Base-by-base conservation (phyloP, 345 rosid species). In the Euphorbia pulcherrima region DNA sequence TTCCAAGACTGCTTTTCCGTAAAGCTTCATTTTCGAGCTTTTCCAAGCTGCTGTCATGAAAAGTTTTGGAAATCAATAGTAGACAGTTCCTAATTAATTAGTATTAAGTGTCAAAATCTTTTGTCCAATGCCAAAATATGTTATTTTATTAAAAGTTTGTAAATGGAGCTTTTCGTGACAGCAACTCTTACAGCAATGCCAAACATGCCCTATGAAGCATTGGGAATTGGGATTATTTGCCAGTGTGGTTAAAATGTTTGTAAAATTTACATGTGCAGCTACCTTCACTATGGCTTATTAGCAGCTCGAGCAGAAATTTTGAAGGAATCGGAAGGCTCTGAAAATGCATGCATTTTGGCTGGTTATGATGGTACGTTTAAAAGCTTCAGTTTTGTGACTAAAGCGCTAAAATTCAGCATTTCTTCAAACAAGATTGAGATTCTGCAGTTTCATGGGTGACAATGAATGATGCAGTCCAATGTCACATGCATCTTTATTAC, bases 281-380 rank as follows among this genome's bases (percentile, higher is more conserved):
- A 94, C 79, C 79, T 94, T 88, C 92, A 62, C 78, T 94, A 89
- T 79, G 99, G 99, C 55, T 80, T 94, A 79, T 73, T 94, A 69
- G 99, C 99, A 18, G 99, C 97, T 78, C 87, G 99, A 79, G 99
- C 91, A 9, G 97, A 91, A 77, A 89, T 94, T 71, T 73, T 94
- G 80, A 87, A 84, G 80, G 76, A 55, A 33, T 88, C 90, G 52
- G 89, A 78, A 64, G 94, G 73, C 50, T 73, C 89, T 72, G 79
- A 75, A 69, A 91, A 85, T 78, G 97, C 97, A 48, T 94, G 99
- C 80, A 81, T 89, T 74, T 77, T 85, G 80, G 78, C 75, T 70
- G 97, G 96, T 77, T 86, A 84, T 74, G 83, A 89, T 77, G 97
- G 99, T 94, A 80, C 18, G 78, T 64, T 65, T 7, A 55, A 26